Evolutionary conservation across 441 rosid genomes (phyloP), one percentile per base, ranked within the genome.

Genomic region (Pelargonium australe): DNA sequence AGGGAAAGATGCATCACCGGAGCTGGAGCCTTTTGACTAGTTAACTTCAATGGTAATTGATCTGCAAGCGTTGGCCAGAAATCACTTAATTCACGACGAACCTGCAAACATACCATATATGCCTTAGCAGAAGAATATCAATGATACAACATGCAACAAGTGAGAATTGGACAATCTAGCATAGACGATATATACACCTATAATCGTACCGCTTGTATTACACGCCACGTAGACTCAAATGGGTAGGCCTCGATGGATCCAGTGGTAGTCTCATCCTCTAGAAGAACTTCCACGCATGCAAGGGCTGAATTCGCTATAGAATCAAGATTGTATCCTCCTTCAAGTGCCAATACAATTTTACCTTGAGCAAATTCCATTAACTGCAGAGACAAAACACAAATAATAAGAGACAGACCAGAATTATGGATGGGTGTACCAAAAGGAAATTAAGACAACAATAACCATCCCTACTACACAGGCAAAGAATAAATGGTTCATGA

Each of bases 321-420:
- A 67, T 80, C 78, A 47, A 87, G 96, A 79, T 90, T 92, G 85
- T 95, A 95, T 14, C 99, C 99, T 79, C 99, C 99, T 79, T 95
- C 99, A 76, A 95, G 72, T 34, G 95, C 96, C 82, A 95, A 72
- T 31, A 90, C 91, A 73, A 95, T 78, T 86, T 86, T 91, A 71
- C 96, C 94, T 70, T 79, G 81, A 37, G 87, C 92, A 84, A 90
- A 87, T 75, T 84, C 88, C 94, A 89, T 86, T 81, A 91, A 79
- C 97, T 94, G 80, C 19, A 67, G 67, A 64, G 28, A 63, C 65
- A 78, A 71, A 20, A 61, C 5, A 8, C 63, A 9, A 2, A 17
- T 13, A 61, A 61, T 10, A 19, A 4, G 6, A 61, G 20, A 11
- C 14, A 20, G 11, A 20, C 13, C 12, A 61, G 10, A 23, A 61